Conservation (phyloP, 345 rosid species). For the Gossypioides kirkii region DNA sequence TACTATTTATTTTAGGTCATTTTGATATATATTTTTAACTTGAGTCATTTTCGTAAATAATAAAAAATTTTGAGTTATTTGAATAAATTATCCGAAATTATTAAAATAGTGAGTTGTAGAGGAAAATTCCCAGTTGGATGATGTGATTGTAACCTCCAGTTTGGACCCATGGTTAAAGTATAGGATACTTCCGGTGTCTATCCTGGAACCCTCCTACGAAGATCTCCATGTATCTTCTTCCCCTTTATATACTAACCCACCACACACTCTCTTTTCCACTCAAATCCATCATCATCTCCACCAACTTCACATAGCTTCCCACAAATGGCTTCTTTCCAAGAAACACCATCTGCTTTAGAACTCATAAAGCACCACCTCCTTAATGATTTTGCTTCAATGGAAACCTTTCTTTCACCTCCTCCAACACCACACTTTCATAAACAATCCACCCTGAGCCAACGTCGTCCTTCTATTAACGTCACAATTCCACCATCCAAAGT, state of each 20-base stretch:
- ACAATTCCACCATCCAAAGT: conserved; percentile 33
- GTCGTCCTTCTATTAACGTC: conserved; percentile 56
- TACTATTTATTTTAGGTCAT: too few relatives aligned
- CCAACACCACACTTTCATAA: conserved; percentile 14
- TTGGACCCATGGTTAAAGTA: background rate
- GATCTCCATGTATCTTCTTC: background rate
- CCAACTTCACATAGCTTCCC: background rate
- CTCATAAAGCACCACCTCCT: conserved; percentile 61
- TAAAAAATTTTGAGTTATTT: too few relatives aligned
- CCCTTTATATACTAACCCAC: conserved; percentile 17
- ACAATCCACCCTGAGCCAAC: conserved; percentile 48
- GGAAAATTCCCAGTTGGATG: too few relatives aligned
- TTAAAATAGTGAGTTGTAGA: too few relatives aligned
- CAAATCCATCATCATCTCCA: conserved; percentile 2
- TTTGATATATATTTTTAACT: too few relatives aligned
- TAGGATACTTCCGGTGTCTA: conserved; percentile 28
- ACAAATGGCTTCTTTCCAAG: conserved; percentile 28
- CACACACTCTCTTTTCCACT: conserved; percentile 32
- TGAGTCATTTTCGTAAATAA: too few relatives aligned
- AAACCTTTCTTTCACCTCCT: conserved; percentile 24
- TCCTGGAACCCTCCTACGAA: conserved; percentile 21
- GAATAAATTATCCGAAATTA: too few relatives aligned
- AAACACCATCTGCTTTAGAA: conserved; percentile 41
- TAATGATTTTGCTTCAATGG: conserved; percentile 43
- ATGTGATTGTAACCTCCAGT: too few relatives aligned